Evolutionary conservation across 2,329 filamentous ascomycete species (phyloP).

Genomic region (Emericellopsis cladophorae): DNA sequence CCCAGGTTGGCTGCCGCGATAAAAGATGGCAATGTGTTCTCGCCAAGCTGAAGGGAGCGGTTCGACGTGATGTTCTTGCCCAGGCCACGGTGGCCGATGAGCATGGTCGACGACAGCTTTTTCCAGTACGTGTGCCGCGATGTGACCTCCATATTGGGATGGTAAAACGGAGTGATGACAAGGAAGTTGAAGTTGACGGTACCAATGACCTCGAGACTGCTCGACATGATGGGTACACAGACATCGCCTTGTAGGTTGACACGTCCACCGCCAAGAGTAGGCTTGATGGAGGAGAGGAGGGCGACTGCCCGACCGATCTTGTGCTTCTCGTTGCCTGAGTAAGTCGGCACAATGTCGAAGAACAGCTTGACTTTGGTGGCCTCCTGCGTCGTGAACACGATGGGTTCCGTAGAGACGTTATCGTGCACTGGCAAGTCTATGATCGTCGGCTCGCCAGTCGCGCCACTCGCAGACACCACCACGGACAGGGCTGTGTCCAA

Average conservation of each 20-base stretch:
- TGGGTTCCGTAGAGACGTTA: conserved; percentile 84
- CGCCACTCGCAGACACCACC: conserved; percentile 76
- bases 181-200: conserved; percentile 95
- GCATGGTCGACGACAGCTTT: conserved; percentile 78
- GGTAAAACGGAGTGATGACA: conserved; percentile 85
- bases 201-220: conserved; percentile 80
- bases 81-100: conserved; percentile 59
- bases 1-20: conserved; percentile 92
- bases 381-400: conserved; percentile 75
- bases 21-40: conserved; percentile 93
- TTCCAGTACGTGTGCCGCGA: conserved; percentile 95
- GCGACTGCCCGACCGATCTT: conserved; percentile 85
- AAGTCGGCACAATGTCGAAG: conserved; percentile 93
- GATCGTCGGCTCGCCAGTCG: conserved; percentile 73
- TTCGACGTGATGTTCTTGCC: conserved; percentile 82
- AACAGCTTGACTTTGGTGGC: conserved; percentile 72
- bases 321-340: conserved; percentile 78
- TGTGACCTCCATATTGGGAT: conserved; percentile 86
- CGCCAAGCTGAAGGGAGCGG: conserved; percentile 82
- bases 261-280: conserved; percentile 70
- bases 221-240: conserved; percentile 79
- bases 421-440: conserved; percentile 91
- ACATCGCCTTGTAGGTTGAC: conserved; percentile 88
- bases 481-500: conserved; percentile 89
- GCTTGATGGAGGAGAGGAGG: conserved; percentile 74